Evolutionary conservation across 1,284 basidiomycete genomes (phyloP).

Genomic region (Ceratobasidium sp.): DNA sequence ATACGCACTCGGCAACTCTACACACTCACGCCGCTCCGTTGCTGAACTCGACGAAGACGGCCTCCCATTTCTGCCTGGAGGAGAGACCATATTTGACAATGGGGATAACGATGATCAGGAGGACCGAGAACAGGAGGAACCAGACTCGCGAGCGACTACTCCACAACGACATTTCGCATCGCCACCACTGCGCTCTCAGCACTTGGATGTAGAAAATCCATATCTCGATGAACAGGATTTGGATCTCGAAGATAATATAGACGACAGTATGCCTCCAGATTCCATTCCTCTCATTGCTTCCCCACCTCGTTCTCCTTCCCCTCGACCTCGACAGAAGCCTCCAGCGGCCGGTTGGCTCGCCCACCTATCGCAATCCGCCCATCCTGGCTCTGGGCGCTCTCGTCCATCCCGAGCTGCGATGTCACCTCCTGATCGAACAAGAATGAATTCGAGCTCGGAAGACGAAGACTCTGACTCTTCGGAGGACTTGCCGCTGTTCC

Average conservation of each 20-base stretch:
- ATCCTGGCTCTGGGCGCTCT: conserved; percentile 56
- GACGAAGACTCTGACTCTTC: conserved; percentile 39
- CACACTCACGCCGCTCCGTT: conserved; percentile 32
- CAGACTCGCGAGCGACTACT: conserved; percentile 28
- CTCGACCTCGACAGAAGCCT: conserved; percentile 57
- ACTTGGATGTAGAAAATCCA: conserved; percentile 47
- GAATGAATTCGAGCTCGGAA: conserved; percentile 29
- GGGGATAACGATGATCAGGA: conserved; percentile 66
- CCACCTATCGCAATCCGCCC: conserved; percentile 68
- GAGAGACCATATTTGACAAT: conserved; percentile 54
- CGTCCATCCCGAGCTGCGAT: conserved; percentile 63
- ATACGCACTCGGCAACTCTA: conserved; percentile 39
- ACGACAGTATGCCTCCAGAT: conserved; percentile 78
- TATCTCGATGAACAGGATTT: conserved; percentile 49
- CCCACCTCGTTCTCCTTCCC: conserved; percentile 52
- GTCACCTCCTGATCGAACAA: conserved; percentile 58
- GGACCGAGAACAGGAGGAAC: conserved; percentile 66
- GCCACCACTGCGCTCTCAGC: conserved; percentile 42
- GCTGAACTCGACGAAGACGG: conserved; percentile 50
- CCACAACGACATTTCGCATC: conserved; percentile 45
- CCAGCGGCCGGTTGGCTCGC: conserved; percentile 77
- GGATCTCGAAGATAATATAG: conserved; percentile 64
- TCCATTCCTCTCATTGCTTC: conserved; percentile 69
- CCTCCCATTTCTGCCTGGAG: conserved; percentile 47
- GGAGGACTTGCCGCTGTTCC: conserved; percentile 47